Conservation (phyloP, 2,329 filamentous ascomycete species). For the Cytospora paraplurivora region DNA sequence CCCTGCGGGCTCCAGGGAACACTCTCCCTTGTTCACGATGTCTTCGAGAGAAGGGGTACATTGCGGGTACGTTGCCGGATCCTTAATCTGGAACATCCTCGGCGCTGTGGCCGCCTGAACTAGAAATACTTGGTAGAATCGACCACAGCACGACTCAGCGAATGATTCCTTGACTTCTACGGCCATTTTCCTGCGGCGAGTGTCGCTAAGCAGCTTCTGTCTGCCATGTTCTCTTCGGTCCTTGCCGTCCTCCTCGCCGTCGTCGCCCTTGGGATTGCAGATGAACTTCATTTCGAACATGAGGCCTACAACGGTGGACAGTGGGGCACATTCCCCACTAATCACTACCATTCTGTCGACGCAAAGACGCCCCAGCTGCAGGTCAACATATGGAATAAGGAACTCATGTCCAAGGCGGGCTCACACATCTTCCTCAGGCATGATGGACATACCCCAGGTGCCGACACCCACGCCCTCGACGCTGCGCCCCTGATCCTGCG, state of each 20-base stretch:
- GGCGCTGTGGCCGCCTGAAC: background rate
- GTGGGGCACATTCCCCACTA: slow-evolving; percentile 36
- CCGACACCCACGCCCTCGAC: slow-evolving; percentile 26
- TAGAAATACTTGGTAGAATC: background rate
- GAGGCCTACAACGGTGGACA: slow-evolving; percentile 36
- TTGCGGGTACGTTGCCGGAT: background rate
- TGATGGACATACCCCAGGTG: slow-evolving; percentile 9
- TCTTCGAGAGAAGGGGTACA: background rate
- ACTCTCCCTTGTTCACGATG: background rate
- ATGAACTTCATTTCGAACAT: slow-evolving; percentile 29
- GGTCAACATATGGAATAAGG: slow-evolving; percentile 37
- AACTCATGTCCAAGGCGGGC: slow-evolving; percentile 34
- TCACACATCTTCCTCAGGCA: slow-evolving; percentile 40
- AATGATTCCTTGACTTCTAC: background rate
- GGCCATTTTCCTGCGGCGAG: background rate
- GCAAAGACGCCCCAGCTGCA: slow-evolving; percentile 41
- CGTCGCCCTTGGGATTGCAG: background rate
- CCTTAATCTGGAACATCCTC: background rate
- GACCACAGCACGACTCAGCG: background rate
- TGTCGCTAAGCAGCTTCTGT: background rate
- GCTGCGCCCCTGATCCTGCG: slow-evolving; percentile 41
- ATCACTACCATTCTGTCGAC: slow-evolving; percentile 39
- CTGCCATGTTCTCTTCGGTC: background rate
- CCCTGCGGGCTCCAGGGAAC: background rate
- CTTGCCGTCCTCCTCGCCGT: background rate